Percentiles rank a stretch among this genome's conserved stretches.
phyloP scores from a whole-genome alignment of 2,329 filamentous ascomycete genomes.

The Phialophora verrucosa region DNA sequence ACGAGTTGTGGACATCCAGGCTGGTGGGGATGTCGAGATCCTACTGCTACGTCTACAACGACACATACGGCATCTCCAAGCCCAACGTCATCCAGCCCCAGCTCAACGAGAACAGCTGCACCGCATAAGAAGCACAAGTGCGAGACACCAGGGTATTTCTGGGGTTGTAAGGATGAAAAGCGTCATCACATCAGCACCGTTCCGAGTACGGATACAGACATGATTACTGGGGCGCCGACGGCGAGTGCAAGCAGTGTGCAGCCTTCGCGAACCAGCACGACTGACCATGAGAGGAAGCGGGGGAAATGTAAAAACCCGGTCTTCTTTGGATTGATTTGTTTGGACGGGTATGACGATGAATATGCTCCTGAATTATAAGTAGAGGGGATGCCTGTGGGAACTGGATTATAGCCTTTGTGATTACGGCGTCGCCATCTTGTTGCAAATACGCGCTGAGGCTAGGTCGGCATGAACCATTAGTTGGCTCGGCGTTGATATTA shows the following conservation, averaged over 20 bases:
- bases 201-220: slow-evolving; percentile 41
- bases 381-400: background rate
- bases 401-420: background rate
- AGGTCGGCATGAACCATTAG: background rate
- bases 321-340: slow-evolving; percentile 42
- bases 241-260: slow-evolving; percentile 41
- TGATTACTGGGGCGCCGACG: slow-evolving; percentile 34
- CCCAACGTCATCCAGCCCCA: slow-evolving; percentile 31
- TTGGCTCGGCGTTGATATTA: background rate
- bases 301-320: slow-evolving; percentile 38
- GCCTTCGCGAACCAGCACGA: slow-evolving; percentile 37
- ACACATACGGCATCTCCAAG: slow-evolving; percentile 18
- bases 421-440: background rate
- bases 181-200: slow-evolving; percentile 27
- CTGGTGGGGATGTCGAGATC: slow-evolving; percentile 50
- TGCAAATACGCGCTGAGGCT: background rate
- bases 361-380: slow-evolving; percentile 26
- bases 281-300: slow-evolving; percentile 20
- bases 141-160: slow-evolving; percentile 61
- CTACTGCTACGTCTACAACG: slow-evolving; percentile 40
- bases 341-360: slow-evolving; percentile 32
- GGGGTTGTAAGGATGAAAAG: slow-evolving; percentile 57
- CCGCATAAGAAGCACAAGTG: slow-evolving; percentile 45
- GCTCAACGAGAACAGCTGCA: slow-evolving; percentile 25
- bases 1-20: slow-evolving; percentile 47